Percentiles rank a stretch among this genome's conserved stretches.
Evolutionary conservation across 2,329 filamentous ascomycete species (phyloP).

Genomic region (Botrytis paeoniae): DNA sequence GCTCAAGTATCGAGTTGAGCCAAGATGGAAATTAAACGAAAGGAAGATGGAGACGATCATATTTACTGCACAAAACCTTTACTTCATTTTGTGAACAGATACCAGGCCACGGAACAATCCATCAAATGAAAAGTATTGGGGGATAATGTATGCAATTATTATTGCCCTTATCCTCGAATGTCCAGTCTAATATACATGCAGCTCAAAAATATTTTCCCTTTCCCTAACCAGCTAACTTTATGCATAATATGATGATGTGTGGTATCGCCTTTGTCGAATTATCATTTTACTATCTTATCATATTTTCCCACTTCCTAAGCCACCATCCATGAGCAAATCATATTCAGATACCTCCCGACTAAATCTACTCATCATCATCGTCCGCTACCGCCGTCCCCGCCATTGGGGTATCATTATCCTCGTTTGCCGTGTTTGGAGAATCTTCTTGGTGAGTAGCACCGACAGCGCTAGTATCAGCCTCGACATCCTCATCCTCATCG

Average conservation of each 20-base stretch:
- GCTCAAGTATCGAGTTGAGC: neutral
- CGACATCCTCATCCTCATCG: conserved; percentile 36
- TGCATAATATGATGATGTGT: conserved; percentile 2
- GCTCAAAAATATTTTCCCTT: neutral
- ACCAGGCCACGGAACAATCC: neutral
- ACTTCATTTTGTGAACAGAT: neutral
- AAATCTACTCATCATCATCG: conserved; percentile 12
- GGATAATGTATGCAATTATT: neutral
- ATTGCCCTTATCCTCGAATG: neutral
- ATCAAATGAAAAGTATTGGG: neutral
- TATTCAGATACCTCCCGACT: neutral
- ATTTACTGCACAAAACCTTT: neutral
- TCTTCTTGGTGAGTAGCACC: conserved; percentile 23
- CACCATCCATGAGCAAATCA: neutral
- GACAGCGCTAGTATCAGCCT: conserved; percentile 25
- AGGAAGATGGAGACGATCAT: neutral
- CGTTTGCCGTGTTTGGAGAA: conserved; percentile 33
- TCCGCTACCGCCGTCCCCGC: conserved; percentile 30
- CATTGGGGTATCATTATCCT: conserved; percentile 36
- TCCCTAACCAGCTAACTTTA: neutral
- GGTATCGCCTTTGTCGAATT: conserved; percentile 2
- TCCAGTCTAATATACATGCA: neutral
- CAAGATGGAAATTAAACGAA: neutral
- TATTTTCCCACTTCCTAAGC: neutral
- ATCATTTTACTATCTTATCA: neutral